Percentiles rank a stretch among this genome's conserved stretches.
Conservation (phyloP, 148 eudicot genomes). For the Silene conica region DNA sequence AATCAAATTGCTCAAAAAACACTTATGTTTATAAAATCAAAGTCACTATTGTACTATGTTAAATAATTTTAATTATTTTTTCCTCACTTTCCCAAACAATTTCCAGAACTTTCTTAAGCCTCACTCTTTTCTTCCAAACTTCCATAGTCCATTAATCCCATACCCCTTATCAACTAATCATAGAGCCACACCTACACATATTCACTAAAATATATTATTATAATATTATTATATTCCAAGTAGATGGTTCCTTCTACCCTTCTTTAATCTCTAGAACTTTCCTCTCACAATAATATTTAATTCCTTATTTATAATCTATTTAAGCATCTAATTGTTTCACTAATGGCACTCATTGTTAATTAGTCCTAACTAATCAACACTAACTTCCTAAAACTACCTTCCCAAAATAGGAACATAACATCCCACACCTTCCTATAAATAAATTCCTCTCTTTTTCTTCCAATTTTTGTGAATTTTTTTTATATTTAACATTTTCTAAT, state of each 20-base stretch:
- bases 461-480: constrained; percentile 3
- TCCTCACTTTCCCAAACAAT: neutral
- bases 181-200: constrained; percentile 25
- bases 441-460: neutral
- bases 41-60: constrained; percentile 11
- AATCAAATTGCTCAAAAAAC: constrained; percentile 23
- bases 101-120: constrained; percentile 43
- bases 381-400: constrained; percentile 31
- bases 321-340: constrained; percentile 19
- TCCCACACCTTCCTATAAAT: constrained; percentile 11
- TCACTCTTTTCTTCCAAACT: neutral
- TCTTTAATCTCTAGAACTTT: constrained; percentile 35
- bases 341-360: neutral
- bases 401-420: constrained; percentile 24
- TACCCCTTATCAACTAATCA: neutral
- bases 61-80: neutral
- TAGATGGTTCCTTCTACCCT: constrained; percentile 11
- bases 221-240: constrained; percentile 3
- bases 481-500: neutral
- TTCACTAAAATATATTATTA: constrained; percentile 22
- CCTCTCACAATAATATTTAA: constrained; percentile 11
- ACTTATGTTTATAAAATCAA: neutral
- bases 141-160: too few species aligned
- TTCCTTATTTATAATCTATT: constrained; percentile 11
- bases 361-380: constrained; percentile 10